Evolutionary conservation across 2,329 filamentous ascomycete species (phyloP).

Genomic region (Bipolaris oryzae): DNA sequence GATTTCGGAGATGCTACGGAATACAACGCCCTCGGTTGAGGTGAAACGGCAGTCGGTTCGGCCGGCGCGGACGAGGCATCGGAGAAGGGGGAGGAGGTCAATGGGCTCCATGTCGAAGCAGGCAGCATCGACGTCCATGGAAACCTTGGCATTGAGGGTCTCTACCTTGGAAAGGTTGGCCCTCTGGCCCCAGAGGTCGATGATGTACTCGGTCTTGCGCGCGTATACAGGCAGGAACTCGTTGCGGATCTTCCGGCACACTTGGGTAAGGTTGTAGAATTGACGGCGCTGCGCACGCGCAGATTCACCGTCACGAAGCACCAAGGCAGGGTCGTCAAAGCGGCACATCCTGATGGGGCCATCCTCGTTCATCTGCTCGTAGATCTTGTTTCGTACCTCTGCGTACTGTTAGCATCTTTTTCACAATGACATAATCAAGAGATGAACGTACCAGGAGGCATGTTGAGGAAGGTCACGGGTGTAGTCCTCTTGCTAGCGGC

Average conservation of each 20-base stretch:
- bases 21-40: slow-evolving; percentile 19
- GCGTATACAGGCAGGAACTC: slow-evolving; percentile 34
- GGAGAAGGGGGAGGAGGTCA: slow-evolving; percentile 17
- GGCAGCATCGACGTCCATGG: slow-evolving; percentile 29
- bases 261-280: slow-evolving; percentile 29
- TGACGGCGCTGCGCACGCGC: slow-evolving; percentile 3
- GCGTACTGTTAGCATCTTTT: slow-evolving; percentile 1
- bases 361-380: slow-evolving; percentile 17
- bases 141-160: slow-evolving; percentile 23
- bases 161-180: slow-evolving; percentile 6
- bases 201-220: slow-evolving; percentile 14
- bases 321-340: slow-evolving; percentile 16
- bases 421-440: neutral
- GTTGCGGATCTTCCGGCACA: slow-evolving; percentile 31
- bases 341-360: slow-evolving; percentile 20
- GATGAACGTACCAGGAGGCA: slow-evolving; percentile 14
- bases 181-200: slow-evolving; percentile 17
- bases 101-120: slow-evolving; percentile 25
- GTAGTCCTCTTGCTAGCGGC: slow-evolving; percentile 7
- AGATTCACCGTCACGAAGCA: slow-evolving; percentile 5
- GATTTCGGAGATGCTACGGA: slow-evolving; percentile 19
- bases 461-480: slow-evolving; percentile 7
- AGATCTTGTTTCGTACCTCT: slow-evolving; percentile 21
- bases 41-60: slow-evolving; percentile 13
- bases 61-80: slow-evolving; percentile 12